Base-by-base conservation (phyloP, 257 asterid genomes). In the Nicotiana obtusifolia region DNA sequence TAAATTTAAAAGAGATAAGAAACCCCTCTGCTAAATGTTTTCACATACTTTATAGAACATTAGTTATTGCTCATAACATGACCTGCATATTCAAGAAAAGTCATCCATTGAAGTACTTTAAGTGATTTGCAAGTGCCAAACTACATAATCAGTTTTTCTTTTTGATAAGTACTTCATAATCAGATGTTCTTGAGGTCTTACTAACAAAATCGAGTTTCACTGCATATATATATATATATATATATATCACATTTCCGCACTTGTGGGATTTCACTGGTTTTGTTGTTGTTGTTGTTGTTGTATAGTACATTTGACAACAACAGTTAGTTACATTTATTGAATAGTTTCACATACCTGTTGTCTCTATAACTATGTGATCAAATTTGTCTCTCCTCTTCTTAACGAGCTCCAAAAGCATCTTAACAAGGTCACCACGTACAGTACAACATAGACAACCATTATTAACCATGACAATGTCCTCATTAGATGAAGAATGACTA, bases 401-500 rank as follows among this genome's bases (percentile, higher is more conserved):
- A 88, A 94, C 98, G 91, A 95, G 87, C 89, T 95, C 93, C 97
- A 95, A 81, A 68, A 94, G 97, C 98, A 94, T 85, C 85, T 94
- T 95, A 86, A 95, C 97, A 85, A 95, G 97, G 85, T 95, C 99
- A 84, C 99, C 99, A 78, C 94, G 93, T 35, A 95, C 98, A 52
- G 99, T 95, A 85, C 98, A 95, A 82, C 97, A 95, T 17, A 95
- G 87, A 84, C 99, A 95, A 14, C 99, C 99, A 89, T 95, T 95
- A 81, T 95, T 95, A 57, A 94, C 97, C 99, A 94, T 94, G 85
- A 95, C 83, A 83, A 95, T 92, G 76, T 95, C 98, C 80, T 95
- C 99, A 68, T 89, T 92, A 13, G 99, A 92, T 19, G 97, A 89
- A 49, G 99, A 89, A 86, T 95, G 99, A 82, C 93, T 94, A 76